These are phyloP conservation scores for Diaporthe sp. DNA, from an alignment of 2,329 filamentous ascomycete species.

Conservation along the genomic window DNA sequence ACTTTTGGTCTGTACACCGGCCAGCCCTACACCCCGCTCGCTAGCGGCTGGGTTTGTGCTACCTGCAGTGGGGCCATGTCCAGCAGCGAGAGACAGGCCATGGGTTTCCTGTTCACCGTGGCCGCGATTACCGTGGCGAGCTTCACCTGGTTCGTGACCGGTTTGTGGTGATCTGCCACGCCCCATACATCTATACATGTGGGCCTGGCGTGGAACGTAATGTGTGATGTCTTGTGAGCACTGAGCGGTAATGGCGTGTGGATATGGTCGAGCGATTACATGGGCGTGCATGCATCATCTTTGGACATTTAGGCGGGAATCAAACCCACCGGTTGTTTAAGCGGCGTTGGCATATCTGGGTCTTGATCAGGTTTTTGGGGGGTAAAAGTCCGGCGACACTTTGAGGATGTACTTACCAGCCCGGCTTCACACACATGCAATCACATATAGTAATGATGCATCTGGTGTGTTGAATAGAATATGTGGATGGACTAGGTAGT, in stretches of 20 bases:
- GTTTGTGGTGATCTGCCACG: slow-evolving; percentile 50
- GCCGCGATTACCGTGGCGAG: slow-evolving; percentile 68
- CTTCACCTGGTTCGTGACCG: slow-evolving; percentile 75
- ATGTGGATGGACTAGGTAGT: slow-evolving; percentile 25
- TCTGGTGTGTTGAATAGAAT: slow-evolving; percentile 26
- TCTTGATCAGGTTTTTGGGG: slow-evolving; percentile 17
- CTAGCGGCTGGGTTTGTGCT: slow-evolving; percentile 66
- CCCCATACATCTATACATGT: background rate
- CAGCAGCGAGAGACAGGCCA: slow-evolving; percentile 60
- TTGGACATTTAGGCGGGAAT: slow-evolving; percentile 23
- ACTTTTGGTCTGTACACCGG: slow-evolving; percentile 71
- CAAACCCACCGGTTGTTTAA: slow-evolving; percentile 18
- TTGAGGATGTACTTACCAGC: slow-evolving; percentile 21
- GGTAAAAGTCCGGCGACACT: slow-evolving; percentile 9
- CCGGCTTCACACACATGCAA: slow-evolving; percentile 23
- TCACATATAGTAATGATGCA: slow-evolving; percentile 33
- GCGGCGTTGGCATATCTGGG: slow-evolving; percentile 36
- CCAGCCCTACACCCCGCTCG: slow-evolving; percentile 64
- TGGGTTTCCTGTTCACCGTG: slow-evolving; percentile 68
- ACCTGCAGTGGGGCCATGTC: slow-evolving; percentile 69
- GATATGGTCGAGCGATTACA: slow-evolving; percentile 35
- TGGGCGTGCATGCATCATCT: slow-evolving; percentile 28
- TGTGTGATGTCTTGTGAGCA: slow-evolving; percentile 27
- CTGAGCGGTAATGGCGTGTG: slow-evolving; percentile 38
- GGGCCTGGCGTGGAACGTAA: slow-evolving; percentile 3